A percentile compares a stretch with the other conserved stretches of the same genome.
Evolutionary conservation across 1,284 basidiomycete genomes (phyloP).

Genomic region (Cryptococcus sp.): DNA sequence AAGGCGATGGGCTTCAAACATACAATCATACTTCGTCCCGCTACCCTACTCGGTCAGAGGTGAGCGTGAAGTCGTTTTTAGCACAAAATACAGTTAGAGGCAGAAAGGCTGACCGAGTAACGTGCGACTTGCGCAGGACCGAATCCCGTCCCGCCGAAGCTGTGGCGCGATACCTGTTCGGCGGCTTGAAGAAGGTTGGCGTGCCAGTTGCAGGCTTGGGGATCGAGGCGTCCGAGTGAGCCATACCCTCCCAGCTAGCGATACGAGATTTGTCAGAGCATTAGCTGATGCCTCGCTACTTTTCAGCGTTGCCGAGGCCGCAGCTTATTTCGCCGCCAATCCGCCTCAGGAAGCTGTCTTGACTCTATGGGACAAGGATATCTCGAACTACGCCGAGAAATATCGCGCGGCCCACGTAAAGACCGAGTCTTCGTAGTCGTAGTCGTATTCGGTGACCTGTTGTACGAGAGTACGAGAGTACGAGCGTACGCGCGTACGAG

Average conservation of each 20-base stretch:
- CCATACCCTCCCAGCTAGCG: neutral
- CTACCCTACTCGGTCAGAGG: slow-evolving; percentile 37
- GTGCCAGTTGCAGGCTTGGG: slow-evolving; percentile 19
- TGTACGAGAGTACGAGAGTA: neutral
- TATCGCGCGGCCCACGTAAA: neutral
- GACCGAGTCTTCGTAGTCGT: too few relatives aligned
- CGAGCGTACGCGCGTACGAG: neutral
- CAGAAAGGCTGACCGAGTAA: neutral
- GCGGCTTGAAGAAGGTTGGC: slow-evolving; percentile 12
- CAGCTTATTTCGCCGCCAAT: slow-evolving; percentile 35
- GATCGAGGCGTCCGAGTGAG: slow-evolving; percentile 31
- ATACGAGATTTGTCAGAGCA: neutral
- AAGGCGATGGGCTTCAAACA: slow-evolving; percentile 33
- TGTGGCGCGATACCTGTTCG: neutral
- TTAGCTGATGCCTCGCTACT: neutral
- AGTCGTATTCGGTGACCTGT: neutral
- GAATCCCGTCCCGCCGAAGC: neutral
- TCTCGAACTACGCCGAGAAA: slow-evolving; percentile 28
- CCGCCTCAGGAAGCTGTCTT: slow-evolving; percentile 25
- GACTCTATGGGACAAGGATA: slow-evolving; percentile 24
- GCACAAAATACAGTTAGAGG: neutral
- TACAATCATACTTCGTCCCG: slow-evolving; percentile 43
- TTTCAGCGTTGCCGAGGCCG: slow-evolving; percentile 33
- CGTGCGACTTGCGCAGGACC: neutral
- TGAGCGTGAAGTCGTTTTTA: slow-evolving; percentile 8